Percentiles rank a stretch among this genome's conserved stretches.
Evolutionary conservation across 2,329 filamentous ascomycete genomes (phyloP).

Genomic region (Ceratocystis alfenasii): DNA sequence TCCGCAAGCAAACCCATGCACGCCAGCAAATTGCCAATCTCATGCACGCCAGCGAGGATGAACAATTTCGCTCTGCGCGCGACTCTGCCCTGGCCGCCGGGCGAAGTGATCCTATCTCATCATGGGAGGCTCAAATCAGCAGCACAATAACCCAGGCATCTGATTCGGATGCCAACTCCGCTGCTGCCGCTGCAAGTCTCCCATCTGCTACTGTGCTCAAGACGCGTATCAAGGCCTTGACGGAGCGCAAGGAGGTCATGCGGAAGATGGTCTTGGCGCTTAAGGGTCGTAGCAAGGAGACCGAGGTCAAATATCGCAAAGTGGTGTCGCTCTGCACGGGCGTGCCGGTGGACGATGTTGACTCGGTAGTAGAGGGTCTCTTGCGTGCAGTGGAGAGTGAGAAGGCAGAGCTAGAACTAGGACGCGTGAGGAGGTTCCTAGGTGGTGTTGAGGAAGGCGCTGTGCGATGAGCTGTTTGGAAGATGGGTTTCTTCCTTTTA

Average conservation of each 20-base stretch:
- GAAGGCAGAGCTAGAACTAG: constrained; percentile 60
- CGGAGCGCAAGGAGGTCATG: constrained; percentile 54
- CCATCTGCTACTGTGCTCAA: constrained; percentile 42
- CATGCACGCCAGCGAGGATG: constrained; percentile 57
- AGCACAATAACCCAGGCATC: constrained; percentile 33
- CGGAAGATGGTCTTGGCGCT: constrained; percentile 57
- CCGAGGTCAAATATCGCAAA: constrained; percentile 77
- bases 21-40: constrained; percentile 68
- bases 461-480: constrained; percentile 29
- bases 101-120: constrained; percentile 35
- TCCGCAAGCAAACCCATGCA: constrained; percentile 53
- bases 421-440: constrained; percentile 65
- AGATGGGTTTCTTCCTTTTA: background rate
- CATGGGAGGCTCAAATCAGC: constrained; percentile 45
- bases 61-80: constrained; percentile 42
- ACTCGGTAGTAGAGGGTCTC: constrained; percentile 65
- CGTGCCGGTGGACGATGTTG: constrained; percentile 65
- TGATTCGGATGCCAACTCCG: constrained; percentile 33
- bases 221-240: constrained; percentile 58
- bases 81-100: constrained; percentile 25
- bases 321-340: constrained; percentile 80
- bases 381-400: constrained; percentile 86
- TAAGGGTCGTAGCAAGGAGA: constrained; percentile 66
- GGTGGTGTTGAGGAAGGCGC: constrained; percentile 58
- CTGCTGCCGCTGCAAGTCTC: constrained; percentile 26